Percentiles rank a stretch among this genome's conserved stretches.
These are phyloP conservation scores for Ilyonectria mors-panacis DNA, from an alignment of 2,329 filamentous ascomycete species.

Conservation along the genomic window DNA sequence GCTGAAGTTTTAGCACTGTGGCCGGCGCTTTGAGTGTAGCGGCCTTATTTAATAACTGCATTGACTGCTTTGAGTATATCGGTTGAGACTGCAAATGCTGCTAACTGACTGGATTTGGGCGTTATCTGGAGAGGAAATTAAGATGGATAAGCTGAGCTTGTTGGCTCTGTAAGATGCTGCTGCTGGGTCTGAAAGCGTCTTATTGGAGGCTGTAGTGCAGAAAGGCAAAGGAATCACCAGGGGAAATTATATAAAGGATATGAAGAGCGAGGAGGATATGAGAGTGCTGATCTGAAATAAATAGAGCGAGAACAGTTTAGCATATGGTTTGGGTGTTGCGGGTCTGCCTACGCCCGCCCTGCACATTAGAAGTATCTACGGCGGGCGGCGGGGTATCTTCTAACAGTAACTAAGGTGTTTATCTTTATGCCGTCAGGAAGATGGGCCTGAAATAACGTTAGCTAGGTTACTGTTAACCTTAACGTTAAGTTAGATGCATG, in stretches of 20 bases:
- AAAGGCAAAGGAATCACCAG: constrained; percentile 5
- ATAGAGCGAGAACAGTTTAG: constrained; percentile 4
- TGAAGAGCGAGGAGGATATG: constrained; percentile 3
- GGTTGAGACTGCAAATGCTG: constrained; percentile 52
- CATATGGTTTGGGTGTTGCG: background rate
- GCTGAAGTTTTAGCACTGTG: constrained; percentile 39
- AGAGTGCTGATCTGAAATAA: constrained; percentile 20
- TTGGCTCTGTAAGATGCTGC: constrained; percentile 31
- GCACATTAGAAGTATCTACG: too few species aligned
- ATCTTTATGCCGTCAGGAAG: too few species aligned
- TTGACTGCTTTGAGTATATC: constrained; percentile 59
- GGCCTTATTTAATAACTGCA: constrained; percentile 54
- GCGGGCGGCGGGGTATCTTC: constrained; percentile 30
- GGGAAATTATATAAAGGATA: constrained; percentile 11
- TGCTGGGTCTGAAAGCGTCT: constrained; percentile 10
- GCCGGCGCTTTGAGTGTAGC: constrained; percentile 53
- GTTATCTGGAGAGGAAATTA: constrained; percentile 49
- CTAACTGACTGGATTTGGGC: constrained; percentile 48
- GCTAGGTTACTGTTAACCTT: too few species aligned
- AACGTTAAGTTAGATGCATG: too few species aligned
- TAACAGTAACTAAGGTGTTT: background rate
- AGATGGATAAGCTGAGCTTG: constrained; percentile 43
- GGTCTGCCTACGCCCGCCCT: too few species aligned
- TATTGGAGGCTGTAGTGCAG: constrained; percentile 23
- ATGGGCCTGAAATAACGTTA: too few species aligned